Percentiles rank a stretch among this genome's conserved stretches.
phyloP scores from a whole-genome alignment of 306 rosid genomes.

The Rosa rugosa region DNA sequence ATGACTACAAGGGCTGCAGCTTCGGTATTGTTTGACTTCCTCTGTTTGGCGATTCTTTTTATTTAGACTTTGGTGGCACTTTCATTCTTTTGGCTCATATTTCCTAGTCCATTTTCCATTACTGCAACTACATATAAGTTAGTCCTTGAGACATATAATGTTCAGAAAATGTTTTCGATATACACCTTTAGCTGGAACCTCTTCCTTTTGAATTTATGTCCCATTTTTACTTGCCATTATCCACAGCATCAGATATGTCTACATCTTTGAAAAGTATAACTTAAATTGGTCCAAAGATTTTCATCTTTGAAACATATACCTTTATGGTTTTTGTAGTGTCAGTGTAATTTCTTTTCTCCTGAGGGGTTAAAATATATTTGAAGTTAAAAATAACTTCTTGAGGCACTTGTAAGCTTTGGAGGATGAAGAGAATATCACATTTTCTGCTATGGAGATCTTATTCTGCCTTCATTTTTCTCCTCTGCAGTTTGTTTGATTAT shows the following conservation, averaged over 20 bases:
- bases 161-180: not conserved
- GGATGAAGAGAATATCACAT: not conserved
- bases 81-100: not conserved
- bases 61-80: conserved; percentile 7
- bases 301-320: not conserved
- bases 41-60: conserved; percentile 14
- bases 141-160: not conserved
- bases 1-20: conserved; percentile 98
- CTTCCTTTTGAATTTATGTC: not conserved
- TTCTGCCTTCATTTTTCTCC: not conserved
- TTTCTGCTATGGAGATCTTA: not conserved
- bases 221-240: not conserved
- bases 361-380: not conserved
- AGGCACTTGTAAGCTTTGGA: not conserved
- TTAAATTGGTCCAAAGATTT: not conserved
- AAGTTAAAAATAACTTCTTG: not conserved
- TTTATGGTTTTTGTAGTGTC: not conserved
- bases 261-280: not conserved
- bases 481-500: not conserved
- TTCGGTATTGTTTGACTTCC: conserved; percentile 60
- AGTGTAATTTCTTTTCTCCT: not conserved
- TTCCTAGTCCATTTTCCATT: not conserved
- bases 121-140: conserved; percentile 5
- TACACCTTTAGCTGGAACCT: not conserved
- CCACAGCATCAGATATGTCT: not conserved